Evolutionary conservation across 2,329 filamentous ascomycete species (phyloP), one percentile per base, ranked within the genome.

Genomic region (Pseudohalonectria lignicola): DNA sequence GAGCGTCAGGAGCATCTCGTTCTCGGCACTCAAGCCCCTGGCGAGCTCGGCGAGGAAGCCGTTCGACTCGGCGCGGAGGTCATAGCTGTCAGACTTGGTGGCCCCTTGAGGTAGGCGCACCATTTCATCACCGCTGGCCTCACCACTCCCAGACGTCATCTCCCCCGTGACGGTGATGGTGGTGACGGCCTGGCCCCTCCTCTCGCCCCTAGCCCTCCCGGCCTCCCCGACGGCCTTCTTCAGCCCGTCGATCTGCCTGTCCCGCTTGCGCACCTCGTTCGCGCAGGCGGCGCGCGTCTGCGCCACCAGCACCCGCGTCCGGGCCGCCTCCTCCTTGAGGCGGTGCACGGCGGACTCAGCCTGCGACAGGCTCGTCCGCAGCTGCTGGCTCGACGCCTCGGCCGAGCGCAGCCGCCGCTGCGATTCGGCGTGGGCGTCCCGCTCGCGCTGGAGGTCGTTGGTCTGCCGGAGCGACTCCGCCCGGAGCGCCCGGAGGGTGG

Each of bases 201-300:
- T 66, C 32, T 68, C 67, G 30, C 76, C 75, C 50, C 71, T 70
- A 47, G 71, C 76, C 45, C 76, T 73, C 34, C 69, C 76, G 52
- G 74, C 73, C 39, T 92, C 85, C 3, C 76, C 71, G 44, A 96
- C 69, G 54, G 94, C 86, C 48, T 81, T 82, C 66, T 95, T 96
- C 45, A 98, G 67, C 30, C 79, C 79, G 45, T 94, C 84, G 46
- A 96, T 81, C 59, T 94, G 85, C 32, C 86, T 69, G 54, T 98
- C 92, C 31, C 90, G 78, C 53, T 93, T 90, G 43, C 90, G 79
- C 33, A 95, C 76, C 53, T 98, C 92, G 47, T 86, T 94, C 36
- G 86, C 81, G 58, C 88, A 96, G 45, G 88, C 80, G 6, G 82
- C 76, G 43, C 90, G 79, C 3, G 92, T 82, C 58, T 96, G 90